Evolutionary conservation across 2,329 filamentous ascomycete species (phyloP).

Genomic region (Phaeophleospora eucalypticola): DNA sequence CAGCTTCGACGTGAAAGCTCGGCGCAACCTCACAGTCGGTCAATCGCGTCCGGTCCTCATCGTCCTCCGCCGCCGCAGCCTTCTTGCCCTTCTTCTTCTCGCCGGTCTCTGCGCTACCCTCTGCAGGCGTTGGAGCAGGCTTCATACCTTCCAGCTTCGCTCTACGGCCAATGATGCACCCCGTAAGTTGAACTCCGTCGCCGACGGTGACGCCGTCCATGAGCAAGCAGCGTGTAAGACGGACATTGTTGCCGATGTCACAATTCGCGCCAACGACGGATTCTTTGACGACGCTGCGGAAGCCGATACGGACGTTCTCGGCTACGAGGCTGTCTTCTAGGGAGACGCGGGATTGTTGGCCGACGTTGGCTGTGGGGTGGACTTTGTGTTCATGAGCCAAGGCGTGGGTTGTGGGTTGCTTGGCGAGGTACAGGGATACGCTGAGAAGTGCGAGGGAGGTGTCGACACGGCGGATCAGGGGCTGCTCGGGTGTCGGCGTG

Average conservation of each 20-base stretch:
- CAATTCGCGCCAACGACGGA: conserved; percentile 83
- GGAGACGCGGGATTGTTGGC: conserved; percentile 75
- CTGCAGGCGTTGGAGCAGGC: conserved; percentile 11
- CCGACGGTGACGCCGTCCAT: conserved; percentile 91
- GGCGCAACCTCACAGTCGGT: conserved; percentile 92
- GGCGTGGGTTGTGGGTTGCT: conserved; percentile 58
- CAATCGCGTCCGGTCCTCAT: conserved; percentile 51
- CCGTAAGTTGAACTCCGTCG: conserved; percentile 77
- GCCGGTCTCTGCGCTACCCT: conserved; percentile 9
- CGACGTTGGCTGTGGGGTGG: conserved; percentile 76
- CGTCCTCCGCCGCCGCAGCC: conserved; percentile 50
- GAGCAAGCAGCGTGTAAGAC: conserved; percentile 78
- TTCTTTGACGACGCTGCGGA: conserved; percentile 89
- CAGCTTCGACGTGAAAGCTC: conserved; percentile 73
- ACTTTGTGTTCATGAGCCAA: conserved; percentile 77
- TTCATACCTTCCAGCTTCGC: conserved; percentile 69
- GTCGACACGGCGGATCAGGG: conserved; percentile 82
- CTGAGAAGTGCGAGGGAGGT: conserved; percentile 76
- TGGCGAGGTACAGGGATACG: conserved; percentile 80
- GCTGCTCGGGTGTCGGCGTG: conserved; percentile 46
- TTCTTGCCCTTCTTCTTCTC: conserved; percentile 46
- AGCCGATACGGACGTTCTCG: conserved; percentile 83
- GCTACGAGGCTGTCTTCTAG: conserved; percentile 77
- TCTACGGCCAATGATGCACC: conserved; percentile 78
- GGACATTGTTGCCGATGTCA: conserved; percentile 79